Evolutionary conservation across 495 filamentous ascomycete species (phyloP), one percentile per base, ranked within the genome.

Genomic region (Penicillium soppii): DNA sequence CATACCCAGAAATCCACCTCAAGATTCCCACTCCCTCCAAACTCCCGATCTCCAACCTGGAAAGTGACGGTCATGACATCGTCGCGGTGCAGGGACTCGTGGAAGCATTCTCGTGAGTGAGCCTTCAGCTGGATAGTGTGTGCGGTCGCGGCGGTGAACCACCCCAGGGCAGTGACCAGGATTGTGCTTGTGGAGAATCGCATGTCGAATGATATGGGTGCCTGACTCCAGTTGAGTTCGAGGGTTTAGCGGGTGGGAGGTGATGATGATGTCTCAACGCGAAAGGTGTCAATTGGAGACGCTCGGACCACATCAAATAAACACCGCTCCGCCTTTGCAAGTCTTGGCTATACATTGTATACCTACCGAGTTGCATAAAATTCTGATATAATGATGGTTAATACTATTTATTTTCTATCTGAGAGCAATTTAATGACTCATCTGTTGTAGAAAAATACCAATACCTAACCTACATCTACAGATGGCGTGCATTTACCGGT

Each of bases 11-110:
- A 97, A 70, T 97, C 94, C 67, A 97, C 83, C 58, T 97, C 94
- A 15, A 98, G 76, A 63, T 97, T 97, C 10, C 94, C 92, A 33
- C 90, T 91, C 13, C 89, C 86, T 23, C 92, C 94, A 69, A 97
- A 97, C 61, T 98, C 94, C 48, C 95, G 74, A 67, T 98, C 94
- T 57, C 95, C 94, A 51, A 97, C 92, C 76, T 97, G 94, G 78
- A 96, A 98, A 13, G 91, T 94, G 25, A 98, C 92, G 8, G 91
- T 97, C 94, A 98, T 98, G 70, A 87, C 86, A 74, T 98, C 94
- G 70, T 96, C 94, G 59, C 79, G 82, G 75, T 96, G 91, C 35
- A 98, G 84, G 41, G 74, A 68, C 75, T 98, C 94, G 80, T 96
- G 90, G 81, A 97, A 98, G 77, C 94, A 98, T 77, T 98, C 94